A percentile compares a stretch with the other conserved stretches of the same genome.
These are phyloP conservation scores for Oenanthe javanica DNA, from an alignment of 140 eudicot species.

Conservation along the genomic window DNA sequence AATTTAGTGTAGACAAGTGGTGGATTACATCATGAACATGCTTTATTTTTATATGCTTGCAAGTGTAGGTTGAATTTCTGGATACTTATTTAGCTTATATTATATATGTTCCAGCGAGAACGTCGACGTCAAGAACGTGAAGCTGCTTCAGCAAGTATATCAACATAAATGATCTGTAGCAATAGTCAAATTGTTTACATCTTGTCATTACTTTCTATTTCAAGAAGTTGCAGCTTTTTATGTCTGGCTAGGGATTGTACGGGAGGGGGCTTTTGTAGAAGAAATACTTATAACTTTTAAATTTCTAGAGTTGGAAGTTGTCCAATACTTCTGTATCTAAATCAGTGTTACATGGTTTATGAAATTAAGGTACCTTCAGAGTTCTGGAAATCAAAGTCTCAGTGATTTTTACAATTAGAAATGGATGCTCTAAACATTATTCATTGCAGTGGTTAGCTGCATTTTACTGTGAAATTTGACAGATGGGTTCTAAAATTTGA, in stretches of 20 bases:
- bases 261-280: not conserved
- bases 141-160: constrained; percentile 38
- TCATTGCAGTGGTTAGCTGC: not conserved
- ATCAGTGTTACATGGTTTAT: not conserved
- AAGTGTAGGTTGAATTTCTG: not conserved
- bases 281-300: not conserved
- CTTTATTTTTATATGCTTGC: not conserved
- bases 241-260: not conserved
- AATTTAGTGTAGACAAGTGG: not conserved
- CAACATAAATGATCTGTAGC: constrained; percentile 17
- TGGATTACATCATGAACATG: not conserved
- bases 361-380: not conserved
- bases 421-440: not conserved
- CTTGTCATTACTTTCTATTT: not conserved
- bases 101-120: constrained; percentile 46
- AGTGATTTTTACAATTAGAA: not conserved
- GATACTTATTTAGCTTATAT: not conserved
- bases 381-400: not conserved
- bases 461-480: not conserved
- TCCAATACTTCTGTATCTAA: not conserved
- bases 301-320: not conserved
- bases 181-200: not conserved
- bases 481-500: not conserved
- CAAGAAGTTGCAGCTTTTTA: not conserved
- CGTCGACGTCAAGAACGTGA: constrained; percentile 51